These are phyloP conservation scores for Starmerella sirachaensis DNA, from an alignment of 805 yeast species.

Conservation along the genomic window DNA sequence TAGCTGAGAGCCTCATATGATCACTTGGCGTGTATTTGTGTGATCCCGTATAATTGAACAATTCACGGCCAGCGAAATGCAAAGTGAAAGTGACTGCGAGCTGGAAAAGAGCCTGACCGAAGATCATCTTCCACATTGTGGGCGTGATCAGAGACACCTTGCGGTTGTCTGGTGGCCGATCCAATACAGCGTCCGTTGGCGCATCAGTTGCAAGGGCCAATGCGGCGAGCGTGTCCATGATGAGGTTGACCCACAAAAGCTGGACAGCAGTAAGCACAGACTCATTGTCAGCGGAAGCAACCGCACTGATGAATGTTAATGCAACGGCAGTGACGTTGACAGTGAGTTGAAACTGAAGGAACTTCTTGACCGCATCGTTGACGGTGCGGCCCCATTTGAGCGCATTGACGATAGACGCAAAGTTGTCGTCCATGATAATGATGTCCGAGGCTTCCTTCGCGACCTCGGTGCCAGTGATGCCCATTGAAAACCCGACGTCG, in stretches of 20 bases:
- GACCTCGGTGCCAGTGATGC: slow-evolving; percentile 95
- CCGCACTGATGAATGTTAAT: slow-evolving; percentile 87
- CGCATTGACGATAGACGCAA: slow-evolving; percentile 88
- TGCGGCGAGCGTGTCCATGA: slow-evolving; percentile 98
- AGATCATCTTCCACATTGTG: slow-evolving; percentile 97
- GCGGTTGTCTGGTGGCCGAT: slow-evolving; percentile 76
- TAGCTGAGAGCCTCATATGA: slow-evolving; percentile 53
- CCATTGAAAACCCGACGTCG: slow-evolving; percentile 98
- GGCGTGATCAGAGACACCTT: slow-evolving; percentile 65
- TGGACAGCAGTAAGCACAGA: slow-evolving; percentile 96
- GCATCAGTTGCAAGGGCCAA: slow-evolving; percentile 95
- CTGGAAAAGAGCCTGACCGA: slow-evolving; percentile 76
- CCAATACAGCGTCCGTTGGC: slow-evolving; percentile 71
- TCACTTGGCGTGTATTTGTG: slow-evolving; percentile 28
- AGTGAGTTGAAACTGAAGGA: slow-evolving; percentile 90
- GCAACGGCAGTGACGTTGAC: slow-evolving; percentile 95
- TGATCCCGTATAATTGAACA: slow-evolving; percentile 34
- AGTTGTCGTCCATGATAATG: slow-evolving; percentile 87
- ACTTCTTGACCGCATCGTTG: slow-evolving; percentile 84
- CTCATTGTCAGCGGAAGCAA: slow-evolving; percentile 61
- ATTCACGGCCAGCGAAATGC: slow-evolving; percentile 61
- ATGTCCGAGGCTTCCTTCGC: slow-evolving; percentile 96
- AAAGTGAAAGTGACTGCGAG: slow-evolving; percentile 64
- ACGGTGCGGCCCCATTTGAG: slow-evolving; percentile 98
- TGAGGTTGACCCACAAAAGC: slow-evolving; percentile 90